A percentile compares a stretch with the other conserved stretches of the same genome.
phyloP scores from a whole-genome alignment of 345 rosid genomes.

The Citrus unshiu region DNA sequence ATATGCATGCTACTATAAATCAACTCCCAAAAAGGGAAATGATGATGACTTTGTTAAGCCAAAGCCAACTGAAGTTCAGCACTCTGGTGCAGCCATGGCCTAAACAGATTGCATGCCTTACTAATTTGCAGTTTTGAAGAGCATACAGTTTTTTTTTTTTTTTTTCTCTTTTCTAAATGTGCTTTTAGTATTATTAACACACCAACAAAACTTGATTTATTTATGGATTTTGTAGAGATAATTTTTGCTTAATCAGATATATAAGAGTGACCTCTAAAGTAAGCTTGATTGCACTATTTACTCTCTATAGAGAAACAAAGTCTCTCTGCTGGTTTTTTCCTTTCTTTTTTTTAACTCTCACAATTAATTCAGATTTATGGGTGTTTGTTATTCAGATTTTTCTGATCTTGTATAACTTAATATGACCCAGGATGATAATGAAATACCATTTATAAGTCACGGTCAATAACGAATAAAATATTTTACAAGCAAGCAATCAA shows the following conservation, averaged over 20 bases:
- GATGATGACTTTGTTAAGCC: constrained; percentile 16
- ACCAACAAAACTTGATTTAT: no score
- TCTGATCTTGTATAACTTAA: no score
- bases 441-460: no score
- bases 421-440: no score
- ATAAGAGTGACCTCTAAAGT: not conserved
- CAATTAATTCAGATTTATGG: no score
- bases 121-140: not conserved
- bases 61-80: constrained; percentile 45
- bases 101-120: not conserved
- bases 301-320: no score
- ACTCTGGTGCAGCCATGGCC: constrained; percentile 12
- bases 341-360: no score
- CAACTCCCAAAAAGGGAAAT: constrained; percentile 5
- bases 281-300: no score
- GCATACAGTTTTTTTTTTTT: not conserved
- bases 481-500: not conserved
- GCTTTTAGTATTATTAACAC: not conserved
- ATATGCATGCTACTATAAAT: constrained; percentile 22
- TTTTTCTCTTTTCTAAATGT: no score
- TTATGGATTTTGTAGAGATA: not conserved
- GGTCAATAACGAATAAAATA: no score
- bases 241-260: not conserved
- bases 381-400: no score
- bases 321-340: no score